Evolutionary conservation across 768 basidiomycete genomes (phyloP), one percentile per base, ranked within the genome.

Genomic region (Dentipellis fragilis): DNA sequence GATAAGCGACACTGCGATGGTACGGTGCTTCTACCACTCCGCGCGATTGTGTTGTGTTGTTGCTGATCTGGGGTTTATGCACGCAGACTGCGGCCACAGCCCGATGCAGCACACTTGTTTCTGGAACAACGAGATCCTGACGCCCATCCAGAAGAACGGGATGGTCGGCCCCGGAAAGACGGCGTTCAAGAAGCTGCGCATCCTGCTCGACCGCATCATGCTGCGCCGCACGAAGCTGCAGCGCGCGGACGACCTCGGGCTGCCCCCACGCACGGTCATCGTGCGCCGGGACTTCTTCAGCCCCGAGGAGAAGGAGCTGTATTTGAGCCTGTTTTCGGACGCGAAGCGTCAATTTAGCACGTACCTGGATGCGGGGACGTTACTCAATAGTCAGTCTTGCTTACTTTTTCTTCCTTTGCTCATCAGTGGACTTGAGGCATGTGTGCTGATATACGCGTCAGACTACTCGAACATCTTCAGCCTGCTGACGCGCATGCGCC

Each of bases 121-220:
- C 69, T 98, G 95, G 90, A 95, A 96, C 68, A 90, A 87, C 59
- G 90, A 97, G 69, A 94, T 99, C 59, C 72, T 98, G 56, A 92
- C 92, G 0, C 96, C 96, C 0, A 99, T 99, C 58, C 93, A 97
- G 69, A 92, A 86, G 67, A 75, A 86, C 58, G 95, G 88, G 23
- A 88, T 95, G 80, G 61, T 67, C 5, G 91, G 89, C 1, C 83
- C 87, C 3, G 95, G 95, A 10, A 75, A 76, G 60, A 67, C 68
- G 10, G 95, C 93, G 0, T 97, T 97, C 77, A 92, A 89, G 73
- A 97, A 96, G 70, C 75, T 98, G 58, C 89, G 84, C 64, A 79
- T 92, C 49, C 73, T 99, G 19, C 73, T 99, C 37, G 91, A 95
- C 65, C 74, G 90, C 50, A 90, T 97, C 89, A 98, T 98, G 96